Conservation (phyloP, 441 rosid genomes). For the Erysimum cheiri region DNA sequence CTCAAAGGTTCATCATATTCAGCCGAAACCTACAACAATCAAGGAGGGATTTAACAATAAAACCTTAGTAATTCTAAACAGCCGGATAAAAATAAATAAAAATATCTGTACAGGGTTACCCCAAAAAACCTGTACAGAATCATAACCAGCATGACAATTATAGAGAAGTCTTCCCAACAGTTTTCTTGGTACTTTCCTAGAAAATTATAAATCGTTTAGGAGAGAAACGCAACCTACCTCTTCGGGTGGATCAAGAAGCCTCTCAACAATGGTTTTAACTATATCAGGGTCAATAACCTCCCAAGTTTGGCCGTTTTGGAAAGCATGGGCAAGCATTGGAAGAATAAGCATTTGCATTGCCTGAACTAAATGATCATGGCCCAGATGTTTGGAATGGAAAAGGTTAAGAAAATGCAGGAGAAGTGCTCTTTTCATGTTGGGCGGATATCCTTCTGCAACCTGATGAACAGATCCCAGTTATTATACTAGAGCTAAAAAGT, state of each 20-base stretch:
- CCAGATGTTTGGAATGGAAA: conserved; percentile 94
- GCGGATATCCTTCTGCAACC: conserved; percentile 98
- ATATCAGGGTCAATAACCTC: conserved; percentile 93
- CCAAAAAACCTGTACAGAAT: conserved; percentile 6
- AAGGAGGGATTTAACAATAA: conserved; percentile 36
- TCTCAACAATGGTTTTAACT: conserved; percentile 95
- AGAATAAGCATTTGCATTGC: conserved; percentile 99
- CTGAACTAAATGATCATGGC: conserved; percentile 96
- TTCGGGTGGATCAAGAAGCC: conserved; percentile 99
- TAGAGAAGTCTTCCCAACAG: conserved; percentile 1
- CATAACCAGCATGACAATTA: conserved; percentile 21
- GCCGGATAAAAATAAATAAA: background rate
- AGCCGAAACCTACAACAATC: conserved; percentile 80
- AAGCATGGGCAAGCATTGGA: conserved; percentile 99
- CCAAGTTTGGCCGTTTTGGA: conserved; percentile 93
- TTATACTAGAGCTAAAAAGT: conserved; percentile 31
- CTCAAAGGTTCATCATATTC: conserved; percentile 98
- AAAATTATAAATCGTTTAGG: background rate
- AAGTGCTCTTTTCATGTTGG: conserved; percentile 86
- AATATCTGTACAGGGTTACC: conserved; percentile 1
- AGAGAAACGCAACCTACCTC: conserved; percentile 70
- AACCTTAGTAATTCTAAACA: conserved; percentile 20
- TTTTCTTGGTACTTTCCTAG: conserved; percentile 6
- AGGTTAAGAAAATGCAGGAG: conserved; percentile 91
- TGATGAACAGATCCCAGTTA: conserved; percentile 47